A percentile compares a stretch with the other conserved stretches of the same genome.
These are phyloP conservation scores for Gastrodia elata DNA, from an alignment of 106 monocot genomes.

Conservation along the genomic window DNA sequence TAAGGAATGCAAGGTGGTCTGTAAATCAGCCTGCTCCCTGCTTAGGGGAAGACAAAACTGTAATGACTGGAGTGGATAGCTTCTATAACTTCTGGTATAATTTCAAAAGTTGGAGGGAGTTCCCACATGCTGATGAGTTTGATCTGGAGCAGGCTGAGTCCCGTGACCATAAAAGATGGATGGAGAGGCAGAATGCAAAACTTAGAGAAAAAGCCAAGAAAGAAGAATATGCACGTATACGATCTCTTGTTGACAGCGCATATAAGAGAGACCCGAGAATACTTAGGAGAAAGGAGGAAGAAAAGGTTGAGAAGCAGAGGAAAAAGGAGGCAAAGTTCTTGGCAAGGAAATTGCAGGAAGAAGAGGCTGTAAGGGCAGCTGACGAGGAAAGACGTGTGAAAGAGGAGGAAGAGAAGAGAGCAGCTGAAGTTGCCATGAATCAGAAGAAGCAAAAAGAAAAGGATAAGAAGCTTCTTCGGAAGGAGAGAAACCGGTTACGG, in stretches of 20 bases:
- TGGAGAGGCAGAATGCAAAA: constrained; percentile 90
- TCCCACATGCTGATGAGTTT: constrained; percentile 75
- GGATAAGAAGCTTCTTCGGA: constrained; percentile 79
- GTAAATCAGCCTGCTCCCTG: constrained; percentile 48
- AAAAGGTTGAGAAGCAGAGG: constrained; percentile 78
- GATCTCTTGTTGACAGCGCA: constrained; percentile 74
- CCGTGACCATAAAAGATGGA: constrained; percentile 90
- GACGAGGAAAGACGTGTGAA: constrained; percentile 50
- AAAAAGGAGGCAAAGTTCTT: constrained; percentile 64
- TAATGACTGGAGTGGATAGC: constrained; percentile 48
- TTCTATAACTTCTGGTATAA: constrained; percentile 86
- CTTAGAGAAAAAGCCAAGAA: constrained; percentile 72
- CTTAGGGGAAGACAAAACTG: constrained; percentile 59
- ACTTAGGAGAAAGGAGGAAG: constrained; percentile 59
- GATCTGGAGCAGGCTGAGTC: constrained; percentile 88
- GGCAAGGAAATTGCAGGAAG: constrained; percentile 66
- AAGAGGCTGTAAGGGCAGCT: constrained; percentile 56
- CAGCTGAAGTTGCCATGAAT: constrained; percentile 60
- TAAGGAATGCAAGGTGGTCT: constrained; percentile 90
- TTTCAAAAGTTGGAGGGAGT: constrained; percentile 97
- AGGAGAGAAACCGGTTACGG: constrained; percentile 69
- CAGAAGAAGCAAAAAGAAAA: constrained; percentile 82
- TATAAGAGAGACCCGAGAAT: constrained; percentile 86
- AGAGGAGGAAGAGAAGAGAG: constrained; percentile 63
- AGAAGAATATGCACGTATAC: constrained; percentile 62